A percentile compares a stretch with the other conserved stretches of the same genome.
phyloP scores from a whole-genome alignment of 164 flowering plant genomes.

The Chloranthus sessilifolius region DNA sequence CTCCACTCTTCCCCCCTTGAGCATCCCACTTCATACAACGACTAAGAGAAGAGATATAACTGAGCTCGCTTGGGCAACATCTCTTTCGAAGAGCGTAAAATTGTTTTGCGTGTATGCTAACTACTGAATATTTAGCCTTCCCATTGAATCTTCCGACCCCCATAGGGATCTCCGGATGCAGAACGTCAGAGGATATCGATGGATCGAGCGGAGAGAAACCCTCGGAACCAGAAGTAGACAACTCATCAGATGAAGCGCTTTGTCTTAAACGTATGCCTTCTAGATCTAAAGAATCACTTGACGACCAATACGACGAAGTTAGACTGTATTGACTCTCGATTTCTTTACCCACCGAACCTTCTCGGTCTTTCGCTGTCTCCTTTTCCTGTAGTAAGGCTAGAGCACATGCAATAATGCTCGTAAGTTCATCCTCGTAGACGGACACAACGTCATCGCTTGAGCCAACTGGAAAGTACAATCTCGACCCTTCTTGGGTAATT shows the following conservation, averaged over 20 bases:
- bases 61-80: conserved; percentile 70
- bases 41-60: conserved; percentile 81
- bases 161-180: conserved; percentile 54
- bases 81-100: conserved; percentile 59
- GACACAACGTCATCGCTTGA: conserved; percentile 49
- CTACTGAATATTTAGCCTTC: conserved; percentile 73
- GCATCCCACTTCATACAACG: conserved; percentile 91
- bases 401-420: conserved; percentile 87
- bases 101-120: conserved; percentile 51
- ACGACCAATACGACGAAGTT: conserved; percentile 38
- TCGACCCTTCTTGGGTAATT: conserved; percentile 52
- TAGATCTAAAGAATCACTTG: conserved; percentile 43
- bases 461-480: conserved; percentile 63
- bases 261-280: conserved; percentile 29
- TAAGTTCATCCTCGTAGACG: conserved; percentile 71
- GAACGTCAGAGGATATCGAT: conserved; percentile 24
- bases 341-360: conserved; percentile 12
- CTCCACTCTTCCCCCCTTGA: conserved; percentile 95
- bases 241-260: conserved; percentile 37
- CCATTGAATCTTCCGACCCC: conserved; percentile 45
- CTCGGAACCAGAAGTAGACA: conserved; percentile 53
- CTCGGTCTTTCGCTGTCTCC: conserved; percentile 21
- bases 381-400: conserved; percentile 46
- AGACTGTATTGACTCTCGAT: conserved; percentile 25
- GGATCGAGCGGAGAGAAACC: conserved; percentile 43